These are phyloP conservation scores for Saccharomyces mikatae DNA, from an alignment of 805 yeast genomes.

Conservation along the genomic window DNA sequence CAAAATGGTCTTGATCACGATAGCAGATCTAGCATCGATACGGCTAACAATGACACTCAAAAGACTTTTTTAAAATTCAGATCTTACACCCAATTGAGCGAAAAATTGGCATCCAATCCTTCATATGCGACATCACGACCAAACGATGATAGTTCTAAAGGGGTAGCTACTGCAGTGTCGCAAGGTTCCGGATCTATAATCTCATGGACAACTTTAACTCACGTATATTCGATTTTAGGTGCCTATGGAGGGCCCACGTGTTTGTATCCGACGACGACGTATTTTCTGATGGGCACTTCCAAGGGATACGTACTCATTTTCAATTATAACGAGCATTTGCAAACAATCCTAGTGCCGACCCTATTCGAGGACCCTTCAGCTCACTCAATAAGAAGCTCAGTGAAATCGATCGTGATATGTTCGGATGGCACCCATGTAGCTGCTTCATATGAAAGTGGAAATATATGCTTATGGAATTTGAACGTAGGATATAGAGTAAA, in stretches of 20 bases:
- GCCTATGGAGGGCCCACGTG: slow-evolving; percentile 47
- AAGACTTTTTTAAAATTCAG: slow-evolving; percentile 9
- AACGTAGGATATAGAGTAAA: slow-evolving; percentile 13
- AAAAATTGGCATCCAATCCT: neutral
- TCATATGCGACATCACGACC: neutral
- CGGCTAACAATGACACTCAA: slow-evolving; percentile 1
- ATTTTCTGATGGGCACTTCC: slow-evolving; percentile 59
- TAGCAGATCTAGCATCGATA: slow-evolving; percentile 5
- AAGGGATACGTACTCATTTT: slow-evolving; percentile 60
- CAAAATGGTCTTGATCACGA: slow-evolving; percentile 7
- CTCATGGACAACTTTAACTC: slow-evolving; percentile 16
- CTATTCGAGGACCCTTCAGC: neutral
- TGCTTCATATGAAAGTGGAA: slow-evolving; percentile 61
- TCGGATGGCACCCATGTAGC: slow-evolving; percentile 63
- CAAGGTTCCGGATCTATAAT: neutral
- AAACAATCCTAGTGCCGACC: slow-evolving; percentile 30
- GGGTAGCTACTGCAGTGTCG: neutral
- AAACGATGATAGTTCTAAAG: neutral
- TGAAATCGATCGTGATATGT: slow-evolving; percentile 52
- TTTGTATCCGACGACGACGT: slow-evolving; percentile 36
- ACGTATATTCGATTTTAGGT: slow-evolving; percentile 20
- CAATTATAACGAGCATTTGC: slow-evolving; percentile 56
- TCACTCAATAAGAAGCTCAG: slow-evolving; percentile 33
- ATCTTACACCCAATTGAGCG: slow-evolving; percentile 5
- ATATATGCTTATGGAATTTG: slow-evolving; percentile 62